phyloP scores from a whole-genome alignment of 495 filamentous ascomycete genomes.

The Penicillium paradoxum region DNA sequence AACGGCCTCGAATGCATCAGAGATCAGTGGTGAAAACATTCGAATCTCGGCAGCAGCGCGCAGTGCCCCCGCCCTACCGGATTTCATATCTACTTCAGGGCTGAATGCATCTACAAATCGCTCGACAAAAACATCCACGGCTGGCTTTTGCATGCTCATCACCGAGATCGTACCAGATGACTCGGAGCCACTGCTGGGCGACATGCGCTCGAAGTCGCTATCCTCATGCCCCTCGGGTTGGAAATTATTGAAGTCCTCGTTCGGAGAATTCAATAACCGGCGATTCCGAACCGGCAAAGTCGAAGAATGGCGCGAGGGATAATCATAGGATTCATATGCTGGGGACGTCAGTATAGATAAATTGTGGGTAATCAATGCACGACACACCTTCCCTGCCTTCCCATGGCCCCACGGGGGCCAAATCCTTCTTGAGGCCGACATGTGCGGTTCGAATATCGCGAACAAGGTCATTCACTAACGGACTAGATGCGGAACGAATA shows the following conservation, averaged over 20 bases:
- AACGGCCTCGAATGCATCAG: conserved; percentile 39
- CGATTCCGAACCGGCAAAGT: conserved; percentile 11
- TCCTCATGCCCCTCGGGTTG: conserved; percentile 11
- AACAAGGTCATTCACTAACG: conserved; percentile 33
- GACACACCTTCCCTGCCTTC: conserved; percentile 29
- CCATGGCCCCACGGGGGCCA: conserved; percentile 25
- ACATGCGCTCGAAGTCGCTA: conserved; percentile 10
- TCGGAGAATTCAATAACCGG: background rate
- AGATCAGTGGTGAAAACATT: conserved; percentile 42
- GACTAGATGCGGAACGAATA: conserved; percentile 36
- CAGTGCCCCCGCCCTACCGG: conserved; percentile 38
- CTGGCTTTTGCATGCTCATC: conserved; percentile 23
- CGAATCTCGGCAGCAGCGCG: conserved; percentile 40
- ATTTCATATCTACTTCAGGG: conserved; percentile 36
- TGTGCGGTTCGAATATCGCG: conserved; percentile 29
- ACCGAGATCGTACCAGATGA: conserved; percentile 25
- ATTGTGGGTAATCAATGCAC: background rate
- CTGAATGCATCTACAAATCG: conserved; percentile 45
- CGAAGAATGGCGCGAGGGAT: conserved; percentile 7
- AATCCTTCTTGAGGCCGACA: conserved; percentile 15
- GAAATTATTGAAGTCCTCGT: conserved; percentile 11
- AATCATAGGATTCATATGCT: conserved; percentile 20
- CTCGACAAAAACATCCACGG: conserved; percentile 39
- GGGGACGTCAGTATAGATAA: background rate
- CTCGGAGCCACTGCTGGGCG: conserved; percentile 19